phyloP scores from a whole-genome alignment of 768 basidiomycete genomes.

The Collybia sordida region DNA sequence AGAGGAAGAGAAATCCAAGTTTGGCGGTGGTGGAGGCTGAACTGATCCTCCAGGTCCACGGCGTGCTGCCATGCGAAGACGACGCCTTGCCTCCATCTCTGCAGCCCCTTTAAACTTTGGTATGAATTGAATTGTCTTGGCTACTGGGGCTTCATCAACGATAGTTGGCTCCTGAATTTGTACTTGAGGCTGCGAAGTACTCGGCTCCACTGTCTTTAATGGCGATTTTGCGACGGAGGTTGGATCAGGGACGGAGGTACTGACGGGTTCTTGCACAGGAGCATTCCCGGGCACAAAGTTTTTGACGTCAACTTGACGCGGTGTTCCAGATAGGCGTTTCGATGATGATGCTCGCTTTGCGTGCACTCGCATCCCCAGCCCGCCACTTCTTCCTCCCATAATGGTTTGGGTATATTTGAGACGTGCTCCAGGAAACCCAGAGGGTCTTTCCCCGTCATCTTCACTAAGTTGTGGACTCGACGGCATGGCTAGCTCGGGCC shows the following conservation, averaged over 20 bases:
- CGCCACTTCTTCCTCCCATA: slow-evolving; percentile 73
- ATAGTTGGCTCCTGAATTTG: slow-evolving; percentile 40
- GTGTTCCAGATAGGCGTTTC: slow-evolving; percentile 44
- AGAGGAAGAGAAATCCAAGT: slow-evolving; percentile 54
- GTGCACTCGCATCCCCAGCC: slow-evolving; percentile 72
- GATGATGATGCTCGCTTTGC: slow-evolving; percentile 60
- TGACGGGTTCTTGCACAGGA: slow-evolving; percentile 32
- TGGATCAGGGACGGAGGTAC: slow-evolving; percentile 26
- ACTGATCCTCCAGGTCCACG: slow-evolving; percentile 37
- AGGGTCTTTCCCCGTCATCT: slow-evolving; percentile 56
- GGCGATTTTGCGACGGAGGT: slow-evolving; percentile 22
- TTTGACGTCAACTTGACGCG: slow-evolving; percentile 32
- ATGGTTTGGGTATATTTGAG: slow-evolving; percentile 90
- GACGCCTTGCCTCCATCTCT: slow-evolving; percentile 81
- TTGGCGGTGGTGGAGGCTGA: slow-evolving; percentile 33
- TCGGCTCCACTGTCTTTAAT: slow-evolving; percentile 8
- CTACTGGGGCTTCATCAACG: slow-evolving; percentile 42
- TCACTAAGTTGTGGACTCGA: slow-evolving; percentile 72
- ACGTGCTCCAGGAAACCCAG: slow-evolving; percentile 48
- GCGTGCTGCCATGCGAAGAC: slow-evolving; percentile 65
- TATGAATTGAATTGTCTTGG: slow-evolving; percentile 60
- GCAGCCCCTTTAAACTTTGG: slow-evolving; percentile 81
- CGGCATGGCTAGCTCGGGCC: slow-evolving; percentile 82
- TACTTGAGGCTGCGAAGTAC: slow-evolving; percentile 32
- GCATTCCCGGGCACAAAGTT: slow-evolving; percentile 32